phyloP scores from a whole-genome alignment of 2,329 filamentous ascomycete genomes.

The Microdochium bolleyi region DNA sequence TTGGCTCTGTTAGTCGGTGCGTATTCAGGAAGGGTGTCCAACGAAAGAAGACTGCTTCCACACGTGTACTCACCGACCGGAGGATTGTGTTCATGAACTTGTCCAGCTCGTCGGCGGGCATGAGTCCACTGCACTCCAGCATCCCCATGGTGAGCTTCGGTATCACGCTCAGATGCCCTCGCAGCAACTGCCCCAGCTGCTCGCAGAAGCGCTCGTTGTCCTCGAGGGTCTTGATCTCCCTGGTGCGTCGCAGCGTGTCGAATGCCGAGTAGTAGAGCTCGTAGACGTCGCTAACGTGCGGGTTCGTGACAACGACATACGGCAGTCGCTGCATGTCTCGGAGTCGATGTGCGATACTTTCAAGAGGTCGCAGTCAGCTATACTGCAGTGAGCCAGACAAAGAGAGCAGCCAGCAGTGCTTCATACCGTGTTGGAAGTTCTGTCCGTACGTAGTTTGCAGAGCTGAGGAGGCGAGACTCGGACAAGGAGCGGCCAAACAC shows the following conservation, averaged over 20 bases:
- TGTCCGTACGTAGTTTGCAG: slow-evolving; percentile 93
- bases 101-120: slow-evolving; percentile 76
- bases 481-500: slow-evolving; percentile 94
- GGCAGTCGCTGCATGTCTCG: slow-evolving; percentile 96
- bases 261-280: slow-evolving; percentile 97
- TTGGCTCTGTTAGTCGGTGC: neutral
- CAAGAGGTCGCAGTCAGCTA: neutral
- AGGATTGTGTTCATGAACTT: slow-evolving; percentile 92
- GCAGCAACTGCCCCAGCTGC: slow-evolving; percentile 69
- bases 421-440: slow-evolving; percentile 77
- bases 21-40: neutral
- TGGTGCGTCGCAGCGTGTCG: slow-evolving; percentile 76
- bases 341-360: slow-evolving; percentile 81
- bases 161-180: slow-evolving; percentile 86
- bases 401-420: neutral
- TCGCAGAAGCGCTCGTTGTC: slow-evolving; percentile 88
- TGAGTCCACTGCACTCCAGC: slow-evolving; percentile 76
- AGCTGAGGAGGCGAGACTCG: slow-evolving; percentile 81
- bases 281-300: slow-evolving; percentile 89
- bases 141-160: slow-evolving; percentile 93
- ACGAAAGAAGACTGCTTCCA: neutral
- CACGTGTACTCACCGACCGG: slow-evolving; percentile 57
- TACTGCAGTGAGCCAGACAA: neutral
- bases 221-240: slow-evolving; percentile 75
- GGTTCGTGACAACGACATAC: slow-evolving; percentile 93